Percentiles rank a stretch among this genome's conserved stretches.
These are phyloP conservation scores for Aristolochia fimbriata DNA, from an alignment of 164 flowering plant species.

Conservation along the genomic window DNA sequence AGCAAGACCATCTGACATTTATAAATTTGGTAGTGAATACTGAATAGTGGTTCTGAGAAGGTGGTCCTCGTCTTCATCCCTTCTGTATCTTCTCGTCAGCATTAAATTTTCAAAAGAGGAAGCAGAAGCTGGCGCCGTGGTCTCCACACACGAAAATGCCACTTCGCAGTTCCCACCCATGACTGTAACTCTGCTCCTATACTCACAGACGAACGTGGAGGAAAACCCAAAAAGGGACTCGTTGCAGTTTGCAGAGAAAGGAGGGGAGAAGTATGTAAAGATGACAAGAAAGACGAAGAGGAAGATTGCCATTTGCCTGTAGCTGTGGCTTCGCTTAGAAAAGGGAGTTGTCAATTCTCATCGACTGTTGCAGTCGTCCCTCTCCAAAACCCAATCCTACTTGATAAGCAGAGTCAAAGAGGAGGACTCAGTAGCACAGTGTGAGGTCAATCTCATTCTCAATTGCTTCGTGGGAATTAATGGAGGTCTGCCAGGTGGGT, in stretches of 20 bases:
- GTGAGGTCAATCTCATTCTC: conserved; percentile 7
- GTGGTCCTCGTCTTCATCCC: too few species aligned
- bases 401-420: background rate
- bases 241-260: background rate
- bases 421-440: background rate
- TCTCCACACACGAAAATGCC: too few species aligned
- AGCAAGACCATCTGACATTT: too few species aligned
- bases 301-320: background rate
- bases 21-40: too few species aligned
- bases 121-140: too few species aligned
- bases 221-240: background rate
- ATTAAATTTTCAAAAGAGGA: too few species aligned
- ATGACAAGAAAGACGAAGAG: background rate
- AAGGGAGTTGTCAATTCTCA: background rate
- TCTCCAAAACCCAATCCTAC: background rate
- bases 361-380: background rate
- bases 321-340: background rate
- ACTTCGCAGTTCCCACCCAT: too few species aligned
- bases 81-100: too few species aligned
- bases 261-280: background rate
- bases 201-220: background rate
- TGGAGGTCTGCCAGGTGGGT: background rate
- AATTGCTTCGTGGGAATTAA: conserved; percentile 1
- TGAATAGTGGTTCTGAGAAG: too few species aligned
- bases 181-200: too few species aligned